These are phyloP conservation scores for Paramecium sonneborni DNA, from an alignment of 73 alveolate genomes.

Conservation along the genomic window DNA sequence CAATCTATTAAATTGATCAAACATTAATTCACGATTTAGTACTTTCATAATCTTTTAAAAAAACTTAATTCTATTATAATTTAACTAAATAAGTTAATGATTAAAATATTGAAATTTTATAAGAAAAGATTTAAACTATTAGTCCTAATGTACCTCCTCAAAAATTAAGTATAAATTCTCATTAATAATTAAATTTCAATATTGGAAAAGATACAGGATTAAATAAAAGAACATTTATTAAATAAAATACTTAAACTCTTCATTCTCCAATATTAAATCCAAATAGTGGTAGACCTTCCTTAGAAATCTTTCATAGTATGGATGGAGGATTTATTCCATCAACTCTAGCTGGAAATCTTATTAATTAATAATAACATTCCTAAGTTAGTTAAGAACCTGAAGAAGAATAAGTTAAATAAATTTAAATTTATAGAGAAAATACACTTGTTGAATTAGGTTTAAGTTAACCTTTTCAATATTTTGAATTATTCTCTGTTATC, in stretches of 20 bases:
- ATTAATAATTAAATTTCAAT: not conserved
- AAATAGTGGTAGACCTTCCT: not conserved
- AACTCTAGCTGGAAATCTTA: not conserved
- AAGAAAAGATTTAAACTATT: not conserved
- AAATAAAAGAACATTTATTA: not conserved
- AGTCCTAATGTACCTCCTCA: not conserved
- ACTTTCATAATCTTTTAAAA: not conserved
- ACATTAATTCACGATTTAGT: not conserved
- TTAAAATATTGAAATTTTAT: not conserved
- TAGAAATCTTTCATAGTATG: not conserved
- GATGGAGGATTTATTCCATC: slow-evolving; percentile 15
- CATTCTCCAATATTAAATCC: not conserved
- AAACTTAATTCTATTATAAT: slow-evolving; percentile 4
- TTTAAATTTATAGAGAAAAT: not conserved
- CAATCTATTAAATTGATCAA: not conserved
- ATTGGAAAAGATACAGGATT: not conserved
- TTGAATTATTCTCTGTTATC: slow-evolving; percentile 17
- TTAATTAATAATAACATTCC: not conserved
- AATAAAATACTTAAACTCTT: not conserved
- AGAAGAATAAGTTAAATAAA: slow-evolving; percentile 10
- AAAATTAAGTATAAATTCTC: slow-evolving; percentile 51
- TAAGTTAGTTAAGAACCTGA: slow-evolving; percentile 34
- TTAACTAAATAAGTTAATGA: not conserved
- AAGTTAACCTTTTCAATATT: not conserved
- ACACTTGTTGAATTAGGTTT: not conserved